Base-by-base conservation (phyloP, 768 basidiomycete genomes). In the Tricholoma terreum region DNA sequence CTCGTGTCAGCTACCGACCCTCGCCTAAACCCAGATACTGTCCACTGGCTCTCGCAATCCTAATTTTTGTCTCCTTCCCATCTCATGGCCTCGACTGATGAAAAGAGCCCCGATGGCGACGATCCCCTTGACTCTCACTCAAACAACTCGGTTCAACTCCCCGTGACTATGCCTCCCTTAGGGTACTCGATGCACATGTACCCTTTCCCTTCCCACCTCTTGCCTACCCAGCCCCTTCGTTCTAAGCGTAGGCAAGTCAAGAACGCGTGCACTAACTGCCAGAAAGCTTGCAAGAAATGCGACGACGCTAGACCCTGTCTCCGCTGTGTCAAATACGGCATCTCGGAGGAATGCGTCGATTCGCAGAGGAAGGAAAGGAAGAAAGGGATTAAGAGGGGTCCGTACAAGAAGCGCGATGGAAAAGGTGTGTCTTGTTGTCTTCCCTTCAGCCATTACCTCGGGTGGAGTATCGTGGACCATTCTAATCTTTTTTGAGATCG, bases 351-450 rank as follows among this genome's bases (percentile, higher is more conserved):
- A 67, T 97, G 94, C 68, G 77, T 92, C 62, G 90, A 94, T 75
- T 94, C 93, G 30, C 86, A 90, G 71, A 82, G 94, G 70, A 96
- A 95, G 77, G 93, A 96, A 75, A 83, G 93, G 67, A 91, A 90
- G 72, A 91, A 90, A 70, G 90, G 90, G 62, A 80, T 90, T 63
- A 92, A 91, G 78, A 77, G 90, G 67, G 90, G 90, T 45, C 90
- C 90, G 73, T 92, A 92, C 87, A 92, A 92, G 90, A 92, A 92
- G 85, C 89, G 89, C 85, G 89, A 90, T 89, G 85, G 84, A 82
- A 90, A 87, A 82, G 83, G 89, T 90, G 69, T 73, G 85, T 73
- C 60, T 69, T 61, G 52, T 63, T 65, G 24, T 49, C 21, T 56
- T 53, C 31, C 53, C 51, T 60, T 63, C 55, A 55, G 54, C 50